Evolutionary conservation across 148 eudicot species (phyloP).

Genomic region (Amaranthus palmeri): DNA sequence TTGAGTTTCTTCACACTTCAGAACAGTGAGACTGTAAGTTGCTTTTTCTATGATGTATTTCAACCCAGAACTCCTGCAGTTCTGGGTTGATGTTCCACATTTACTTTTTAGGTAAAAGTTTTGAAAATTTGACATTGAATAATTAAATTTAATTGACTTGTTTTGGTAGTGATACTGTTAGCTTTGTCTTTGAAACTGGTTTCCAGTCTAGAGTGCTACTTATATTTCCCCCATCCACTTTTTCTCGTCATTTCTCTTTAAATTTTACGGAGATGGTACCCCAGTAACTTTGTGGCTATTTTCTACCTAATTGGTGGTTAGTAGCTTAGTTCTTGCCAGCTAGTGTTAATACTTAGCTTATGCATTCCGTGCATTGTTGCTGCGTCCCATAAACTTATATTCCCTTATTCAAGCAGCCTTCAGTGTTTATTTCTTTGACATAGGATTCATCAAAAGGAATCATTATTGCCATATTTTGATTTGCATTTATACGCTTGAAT

Average conservation of each 20-base stretch:
- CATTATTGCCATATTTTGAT: slow-evolving; percentile 2
- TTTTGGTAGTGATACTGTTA: background rate
- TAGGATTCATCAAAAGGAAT: slow-evolving; percentile 5
- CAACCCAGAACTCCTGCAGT: background rate
- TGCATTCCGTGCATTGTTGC: background rate
- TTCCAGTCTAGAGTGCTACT: background rate
- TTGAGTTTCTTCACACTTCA: background rate
- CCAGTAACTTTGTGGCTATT: background rate
- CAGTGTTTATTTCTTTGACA: slow-evolving; percentile 2
- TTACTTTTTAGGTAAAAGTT: background rate
- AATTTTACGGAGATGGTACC: background rate
- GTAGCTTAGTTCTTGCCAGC: background rate
- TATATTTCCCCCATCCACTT: background rate
- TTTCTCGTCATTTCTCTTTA: background rate
- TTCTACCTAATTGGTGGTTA: background rate
- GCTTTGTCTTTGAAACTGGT: background rate
- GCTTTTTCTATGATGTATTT: background rate
- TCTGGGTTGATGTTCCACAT: background rate
- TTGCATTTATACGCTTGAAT: too few relatives aligned
- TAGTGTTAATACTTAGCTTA: background rate
- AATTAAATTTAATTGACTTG: background rate
- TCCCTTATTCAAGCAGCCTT: background rate
- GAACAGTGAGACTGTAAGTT: background rate
- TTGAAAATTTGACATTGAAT: background rate
- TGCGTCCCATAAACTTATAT: too few relatives aligned